Percentiles rank a stretch among this genome's conserved stretches.
Conservation (phyloP, 2,329 filamentous ascomycete species). For the Lecanosticta acicola region DNA sequence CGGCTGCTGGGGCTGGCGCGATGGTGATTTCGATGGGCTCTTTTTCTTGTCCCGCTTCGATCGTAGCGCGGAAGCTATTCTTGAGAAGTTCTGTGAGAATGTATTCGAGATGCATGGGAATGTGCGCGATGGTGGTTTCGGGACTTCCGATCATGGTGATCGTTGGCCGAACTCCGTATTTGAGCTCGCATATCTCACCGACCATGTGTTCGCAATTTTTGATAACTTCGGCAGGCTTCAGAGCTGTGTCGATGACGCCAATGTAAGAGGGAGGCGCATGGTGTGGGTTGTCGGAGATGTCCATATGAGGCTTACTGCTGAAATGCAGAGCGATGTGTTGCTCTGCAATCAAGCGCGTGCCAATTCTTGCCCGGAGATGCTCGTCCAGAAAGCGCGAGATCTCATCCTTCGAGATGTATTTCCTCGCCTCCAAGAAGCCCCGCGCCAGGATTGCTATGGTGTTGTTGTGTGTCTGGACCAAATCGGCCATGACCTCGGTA, state of each 20-base stretch:
- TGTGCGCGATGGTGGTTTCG: conserved; percentile 82
- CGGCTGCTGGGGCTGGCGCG: conserved; percentile 55
- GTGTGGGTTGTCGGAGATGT: conserved; percentile 40
- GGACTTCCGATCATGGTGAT: conserved; percentile 79
- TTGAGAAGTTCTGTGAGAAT: conserved; percentile 95
- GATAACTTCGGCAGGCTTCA: conserved; percentile 75
- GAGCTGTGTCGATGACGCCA: conserved; percentile 87
- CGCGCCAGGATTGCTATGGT: conserved; percentile 89
- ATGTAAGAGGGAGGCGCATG: conserved; percentile 59
- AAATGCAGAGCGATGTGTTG: conserved; percentile 91
- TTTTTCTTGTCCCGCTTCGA: conserved; percentile 72
- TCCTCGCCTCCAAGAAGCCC: conserved; percentile 87
- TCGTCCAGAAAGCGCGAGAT: conserved; percentile 92
- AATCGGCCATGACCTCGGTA: conserved; percentile 84
- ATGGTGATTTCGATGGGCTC: conserved; percentile 91
- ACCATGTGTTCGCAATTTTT: conserved; percentile 84
- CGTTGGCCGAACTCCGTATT: conserved; percentile 81
- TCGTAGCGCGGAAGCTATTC: conserved; percentile 89
- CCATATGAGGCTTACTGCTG: conserved; percentile 65
- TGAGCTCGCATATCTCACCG: conserved; percentile 91
- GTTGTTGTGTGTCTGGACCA: conserved; percentile 91
- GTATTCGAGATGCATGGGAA: conserved; percentile 95
- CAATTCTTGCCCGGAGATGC: conserved; percentile 87
- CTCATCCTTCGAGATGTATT: conserved; percentile 75
- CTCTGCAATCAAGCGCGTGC: conserved; percentile 88